Evolutionary conservation across 73 alveolate genomes (phyloP).

Genomic region (Symbiodinium pilosum): DNA sequence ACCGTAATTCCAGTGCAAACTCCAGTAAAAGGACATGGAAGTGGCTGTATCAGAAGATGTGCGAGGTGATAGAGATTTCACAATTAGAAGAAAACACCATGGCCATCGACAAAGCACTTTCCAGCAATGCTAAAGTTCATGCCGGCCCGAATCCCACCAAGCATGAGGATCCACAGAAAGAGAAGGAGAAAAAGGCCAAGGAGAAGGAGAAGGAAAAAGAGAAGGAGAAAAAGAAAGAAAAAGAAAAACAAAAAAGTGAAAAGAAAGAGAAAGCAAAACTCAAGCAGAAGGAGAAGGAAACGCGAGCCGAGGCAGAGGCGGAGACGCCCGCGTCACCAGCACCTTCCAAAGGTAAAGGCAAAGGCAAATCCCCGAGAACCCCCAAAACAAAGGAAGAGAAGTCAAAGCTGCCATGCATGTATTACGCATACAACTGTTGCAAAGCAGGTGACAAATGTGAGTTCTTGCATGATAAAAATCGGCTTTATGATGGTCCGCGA

Average conservation of each 20-base stretch:
- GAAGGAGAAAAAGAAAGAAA: neutral
- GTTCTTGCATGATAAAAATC: neutral
- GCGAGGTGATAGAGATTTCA: constrained; percentile 11
- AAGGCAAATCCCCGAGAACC: neutral
- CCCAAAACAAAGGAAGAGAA: neutral
- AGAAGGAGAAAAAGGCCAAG: neutral
- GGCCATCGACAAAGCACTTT: neutral
- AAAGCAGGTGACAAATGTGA: neutral
- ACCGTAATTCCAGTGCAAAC: neutral
- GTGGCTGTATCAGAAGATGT: constrained; percentile 2
- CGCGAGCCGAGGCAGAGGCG: neutral
- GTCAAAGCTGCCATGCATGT: neutral
- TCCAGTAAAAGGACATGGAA: neutral
- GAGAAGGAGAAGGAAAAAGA: neutral
- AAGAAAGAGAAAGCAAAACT: neutral
- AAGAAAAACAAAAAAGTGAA: neutral
- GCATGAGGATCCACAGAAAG: neutral
- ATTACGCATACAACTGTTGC: neutral
- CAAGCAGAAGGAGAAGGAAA: neutral
- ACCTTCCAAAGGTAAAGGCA: neutral
- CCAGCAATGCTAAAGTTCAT: neutral
- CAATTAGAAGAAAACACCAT: neutral
- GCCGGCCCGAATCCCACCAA: neutral
- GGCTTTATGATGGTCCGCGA: neutral
- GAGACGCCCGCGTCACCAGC: neutral